phyloP scores from a whole-genome alignment of 1,284 basidiomycete genomes.

The Calocybe gambosa region DNA sequence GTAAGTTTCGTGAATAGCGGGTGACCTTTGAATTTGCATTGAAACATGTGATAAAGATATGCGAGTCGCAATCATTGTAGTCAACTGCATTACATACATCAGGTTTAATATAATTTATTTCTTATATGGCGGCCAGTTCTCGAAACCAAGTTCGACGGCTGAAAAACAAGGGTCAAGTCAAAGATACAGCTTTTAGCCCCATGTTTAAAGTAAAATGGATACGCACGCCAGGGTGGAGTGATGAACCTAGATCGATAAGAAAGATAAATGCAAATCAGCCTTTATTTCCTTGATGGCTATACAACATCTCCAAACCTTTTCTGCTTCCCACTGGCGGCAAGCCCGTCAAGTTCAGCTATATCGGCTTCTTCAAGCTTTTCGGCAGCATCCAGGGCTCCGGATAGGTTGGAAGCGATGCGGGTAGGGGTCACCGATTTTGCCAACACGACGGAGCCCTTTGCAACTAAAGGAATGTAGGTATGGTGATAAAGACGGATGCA shows the following conservation, averaged over 20 bases:
- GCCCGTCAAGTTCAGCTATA: conserved; percentile 54
- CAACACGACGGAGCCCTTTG: conserved; percentile 60
- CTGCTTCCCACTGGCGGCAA: conserved; percentile 70
- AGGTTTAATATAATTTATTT: background rate
- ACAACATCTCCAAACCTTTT: conserved; percentile 34
- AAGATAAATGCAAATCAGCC: background rate
- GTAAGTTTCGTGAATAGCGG: background rate
- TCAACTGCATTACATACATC: too few relatives aligned
- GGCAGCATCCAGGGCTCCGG: conserved; percentile 42
- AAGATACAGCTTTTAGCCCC: conserved; percentile 6
- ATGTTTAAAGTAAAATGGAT: conserved; percentile 5
- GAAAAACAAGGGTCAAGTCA: conserved; percentile 5
- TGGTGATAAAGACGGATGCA: too few relatives aligned
- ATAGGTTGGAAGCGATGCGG: conserved; percentile 69
- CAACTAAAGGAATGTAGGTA: conserved; percentile 36
- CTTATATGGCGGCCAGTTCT: conserved; percentile 46
- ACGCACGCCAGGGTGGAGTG: conserved; percentile 65
- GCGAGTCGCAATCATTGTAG: background rate
- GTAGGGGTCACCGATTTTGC: conserved; percentile 73
- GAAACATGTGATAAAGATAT: background rate
- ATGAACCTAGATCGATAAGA: conserved; percentile 36
- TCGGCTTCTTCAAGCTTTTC: conserved; percentile 54
- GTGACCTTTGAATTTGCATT: background rate
- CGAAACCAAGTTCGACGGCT: conserved; percentile 66
- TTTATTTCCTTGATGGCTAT: background rate